A percentile compares a stretch with the other conserved stretches of the same genome.
phyloP scores from a whole-genome alignment of 345 rosid species.

The Erucastrum elatum region DNA sequence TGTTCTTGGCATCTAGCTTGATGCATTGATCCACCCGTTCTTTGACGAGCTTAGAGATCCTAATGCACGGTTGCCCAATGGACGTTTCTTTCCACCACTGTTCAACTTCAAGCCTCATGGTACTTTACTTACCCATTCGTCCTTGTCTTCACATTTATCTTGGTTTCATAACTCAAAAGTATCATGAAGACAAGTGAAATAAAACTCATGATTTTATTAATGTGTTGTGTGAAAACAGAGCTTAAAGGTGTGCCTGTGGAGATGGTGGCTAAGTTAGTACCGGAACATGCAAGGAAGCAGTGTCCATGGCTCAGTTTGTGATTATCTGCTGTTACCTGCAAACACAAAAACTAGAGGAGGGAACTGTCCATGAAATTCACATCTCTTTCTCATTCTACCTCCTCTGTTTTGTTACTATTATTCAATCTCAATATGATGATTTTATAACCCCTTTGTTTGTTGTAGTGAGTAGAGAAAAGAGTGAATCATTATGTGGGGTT shows the following conservation, averaged over 20 bases:
- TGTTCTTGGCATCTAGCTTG: slow-evolving; percentile 51
- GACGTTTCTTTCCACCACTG: slow-evolving; percentile 90
- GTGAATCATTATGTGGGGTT: slow-evolving; percentile 26
- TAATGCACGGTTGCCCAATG: slow-evolving; percentile 71
- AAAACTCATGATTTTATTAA: not conserved
- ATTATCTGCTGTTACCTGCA: slow-evolving; percentile 23
- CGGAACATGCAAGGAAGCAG: slow-evolving; percentile 53
- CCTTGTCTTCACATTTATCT: not conserved
- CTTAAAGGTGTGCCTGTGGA: slow-evolving; percentile 61
- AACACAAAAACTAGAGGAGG: slow-evolving; percentile 30
- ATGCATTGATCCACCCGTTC: slow-evolving; percentile 88
- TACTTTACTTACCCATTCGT: slow-evolving; percentile 28
- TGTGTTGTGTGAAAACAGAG: slow-evolving; percentile 50
- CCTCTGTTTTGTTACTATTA: slow-evolving; percentile 5
- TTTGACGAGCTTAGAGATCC: slow-evolving; percentile 95
- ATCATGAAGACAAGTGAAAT: not conserved
- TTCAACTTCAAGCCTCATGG: slow-evolving; percentile 94
- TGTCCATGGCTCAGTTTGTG: slow-evolving; percentile 47
- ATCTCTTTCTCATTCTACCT: not conserved
- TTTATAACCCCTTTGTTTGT: slow-evolving; percentile 21
- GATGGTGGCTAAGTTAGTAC: slow-evolving; percentile 45
- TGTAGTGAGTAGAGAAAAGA: slow-evolving; percentile 31
- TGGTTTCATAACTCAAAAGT: slow-evolving; percentile 2
- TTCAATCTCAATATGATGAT: slow-evolving; percentile 20
- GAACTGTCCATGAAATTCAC: slow-evolving; percentile 18